Evolutionary conservation across 73 alveolate species (phyloP), one percentile per base, ranked within the genome.

Genomic region (Paramecium octaurelia): DNA sequence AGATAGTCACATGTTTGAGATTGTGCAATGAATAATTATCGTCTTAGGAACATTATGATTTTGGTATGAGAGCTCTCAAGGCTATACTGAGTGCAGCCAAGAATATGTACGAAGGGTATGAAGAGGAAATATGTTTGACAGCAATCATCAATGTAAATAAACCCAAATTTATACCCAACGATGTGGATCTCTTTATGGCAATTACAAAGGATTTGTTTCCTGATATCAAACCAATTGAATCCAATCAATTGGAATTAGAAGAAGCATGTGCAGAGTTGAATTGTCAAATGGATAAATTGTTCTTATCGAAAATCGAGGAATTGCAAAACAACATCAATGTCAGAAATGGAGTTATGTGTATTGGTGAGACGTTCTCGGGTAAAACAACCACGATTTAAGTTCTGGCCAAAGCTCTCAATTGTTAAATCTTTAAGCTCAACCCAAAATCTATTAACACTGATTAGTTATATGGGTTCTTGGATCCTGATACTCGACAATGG

Each of bases 91-190:
- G 92, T 34, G 95, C 96, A 42, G 98, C 98, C 57, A 71, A 96
- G 86, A 76, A 70, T 8, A 76, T 93, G 58, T 94, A 93, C 12
- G 93, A 88, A 23, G 94, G 92, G 60, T 88, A 92, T 76, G 99
- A 96, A 92, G 99, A 96, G 27, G 86, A 86, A 36, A 44, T 96
- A 75, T 70, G 95, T 24, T 69, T 96, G 27, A 86, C 93, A 54
- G 93, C 98, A 85, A 86, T 96, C 21, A 97, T 93, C 69, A 99
- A 97, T 92, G 98, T 96, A 21, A 97, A 97, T 92, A 94, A 97
- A 20, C 99, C 99, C 34, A 98, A 97, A 92, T 97, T 98, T 86
- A 92, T 98, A 75, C 96, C 96, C 36, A 97, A 97, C 75, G 99
- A 96, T 95, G 92, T 97, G 44, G 96, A 98, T n/a, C 86, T 97